These are phyloP conservation scores for Craspedostauros australis DNA, from an alignment of 108 stramenopile species.

Conservation along the genomic window DNA sequence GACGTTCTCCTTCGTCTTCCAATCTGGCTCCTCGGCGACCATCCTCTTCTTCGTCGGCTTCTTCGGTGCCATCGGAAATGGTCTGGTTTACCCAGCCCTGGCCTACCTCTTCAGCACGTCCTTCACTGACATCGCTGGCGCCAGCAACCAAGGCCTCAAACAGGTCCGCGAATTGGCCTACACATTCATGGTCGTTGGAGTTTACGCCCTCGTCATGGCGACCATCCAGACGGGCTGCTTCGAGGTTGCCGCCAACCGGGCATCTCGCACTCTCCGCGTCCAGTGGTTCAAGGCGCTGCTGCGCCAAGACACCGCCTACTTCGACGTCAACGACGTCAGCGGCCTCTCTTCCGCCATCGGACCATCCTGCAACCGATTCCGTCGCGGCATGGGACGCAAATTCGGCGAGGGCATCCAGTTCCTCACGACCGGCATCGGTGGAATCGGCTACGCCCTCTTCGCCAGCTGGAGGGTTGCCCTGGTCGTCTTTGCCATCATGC, in stretches of 20 bases:
- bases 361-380: slow-evolving; percentile 20
- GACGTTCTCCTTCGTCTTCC: slow-evolving; percentile 29
- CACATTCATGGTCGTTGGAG: slow-evolving; percentile 45
- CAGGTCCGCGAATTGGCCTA: slow-evolving; percentile 37
- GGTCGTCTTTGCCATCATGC: slow-evolving; percentile 44
- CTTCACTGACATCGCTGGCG: slow-evolving; percentile 37
- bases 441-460: slow-evolving; percentile 49
- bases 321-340: slow-evolving; percentile 48
- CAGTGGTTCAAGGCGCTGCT: slow-evolving; percentile 60
- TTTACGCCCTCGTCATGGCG: slow-evolving; percentile 43
- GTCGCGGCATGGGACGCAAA: slow-evolving; percentile 55
- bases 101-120: slow-evolving; percentile 52
- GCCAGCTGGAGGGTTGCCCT: slow-evolving; percentile 52
- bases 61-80: slow-evolving; percentile 35
- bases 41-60: slow-evolving; percentile 28
- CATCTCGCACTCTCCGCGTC: slow-evolving; percentile 31
- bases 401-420: slow-evolving; percentile 74
- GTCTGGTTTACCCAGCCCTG: slow-evolving; percentile 45
- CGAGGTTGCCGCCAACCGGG: slow-evolving; percentile 33
- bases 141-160: slow-evolving; percentile 25
- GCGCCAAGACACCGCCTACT: slow-evolving; percentile 58
- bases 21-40: slow-evolving; percentile 6
- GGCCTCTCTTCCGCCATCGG: slow-evolving; percentile 24
- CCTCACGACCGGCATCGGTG: slow-evolving; percentile 47
- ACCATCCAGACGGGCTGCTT: slow-evolving; percentile 38